Evolutionary conservation across 441 rosid species (phyloP), one percentile per base, ranked within the genome.

Genomic region (Heliophila coronopifolia): DNA sequence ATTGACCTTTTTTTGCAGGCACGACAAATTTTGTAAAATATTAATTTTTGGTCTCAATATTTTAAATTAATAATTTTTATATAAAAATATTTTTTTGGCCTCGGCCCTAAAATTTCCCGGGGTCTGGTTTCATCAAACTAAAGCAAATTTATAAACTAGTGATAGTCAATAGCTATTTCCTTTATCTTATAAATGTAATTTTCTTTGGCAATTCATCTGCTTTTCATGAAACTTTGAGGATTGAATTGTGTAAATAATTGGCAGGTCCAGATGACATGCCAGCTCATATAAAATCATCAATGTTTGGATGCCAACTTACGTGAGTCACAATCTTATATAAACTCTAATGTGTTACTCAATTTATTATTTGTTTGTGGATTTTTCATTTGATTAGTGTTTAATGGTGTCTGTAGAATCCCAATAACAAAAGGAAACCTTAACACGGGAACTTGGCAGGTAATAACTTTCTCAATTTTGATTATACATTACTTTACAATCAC

Each of bases 251-350:
- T 33, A 3, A 20, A 38, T 32, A 51, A 63, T 39, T 74, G n/a
- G 59, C 77, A 83, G 95, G 95, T 42, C 84, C 92, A 15, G 95
- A 90, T 84, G 95, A 90, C 75, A 86, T 86, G 95, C 95, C 97
- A 7, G 95, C 95, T 12, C 98, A 90, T 57, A 77, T 90, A 57
- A 84, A 90, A 65, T 86, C 97, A 44, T 86, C 95, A 17, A 78
- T 90, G 87, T 84, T 86, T 69, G 94, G 97, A 54, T 84, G 94
- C 52, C 26, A 73, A 11, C 89, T 90, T 32, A 78, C 84, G 95
- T 86, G 86, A 58, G 60, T 31, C 12, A 53, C 66, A 58, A 17
- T 28, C 48, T 25, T 7, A 2, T 8, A 17, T 16, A 23, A 15
- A 14, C 4, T 14, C 36, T 15, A 7, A 7, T 26, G 41, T 8